A percentile compares a stretch with the other conserved stretches of the same genome.
These are phyloP conservation scores for Erysimum cheiranthoides DNA, from an alignment of 345 rosid genomes.

Conservation along the genomic window DNA sequence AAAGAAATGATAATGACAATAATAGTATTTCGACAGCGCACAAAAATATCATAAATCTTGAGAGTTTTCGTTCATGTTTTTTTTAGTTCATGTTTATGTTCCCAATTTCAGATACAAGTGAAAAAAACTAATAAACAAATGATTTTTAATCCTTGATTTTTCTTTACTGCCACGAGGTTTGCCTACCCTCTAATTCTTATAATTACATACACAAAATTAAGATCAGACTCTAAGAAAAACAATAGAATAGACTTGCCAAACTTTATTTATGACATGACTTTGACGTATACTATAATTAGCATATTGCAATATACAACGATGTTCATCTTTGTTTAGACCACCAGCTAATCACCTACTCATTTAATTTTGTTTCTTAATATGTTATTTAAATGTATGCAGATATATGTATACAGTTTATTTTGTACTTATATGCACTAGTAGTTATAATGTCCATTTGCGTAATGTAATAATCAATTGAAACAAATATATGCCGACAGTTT, in stretches of 20 bases:
- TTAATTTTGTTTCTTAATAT: background rate
- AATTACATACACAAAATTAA: background rate
- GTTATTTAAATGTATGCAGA: conserved; percentile 19
- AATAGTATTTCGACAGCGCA: background rate
- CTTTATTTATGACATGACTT: conserved; percentile 29
- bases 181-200: background rate
- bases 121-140: background rate
- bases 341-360: conserved; percentile 40
- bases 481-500: conserved; percentile 40
- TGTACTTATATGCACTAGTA: conserved; percentile 36
- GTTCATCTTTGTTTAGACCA: conserved; percentile 33
- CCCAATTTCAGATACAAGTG: background rate
- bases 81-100: background rate
- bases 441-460: conserved; percentile 33
- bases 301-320: conserved; percentile 23
- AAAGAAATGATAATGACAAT: background rate
- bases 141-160: background rate
- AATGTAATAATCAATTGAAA: conserved; percentile 22
- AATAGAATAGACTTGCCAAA: conserved; percentile 22
- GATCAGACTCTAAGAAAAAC: background rate
- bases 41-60: too few species aligned
- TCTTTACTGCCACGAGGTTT: conserved; percentile 7
- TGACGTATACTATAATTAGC: conserved; percentile 33
- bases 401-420: conserved; percentile 25
- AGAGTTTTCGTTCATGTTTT: background rate